Conservation (phyloP, 495 filamentous ascomycete species). For the Penicillium chermesinum region DNA sequence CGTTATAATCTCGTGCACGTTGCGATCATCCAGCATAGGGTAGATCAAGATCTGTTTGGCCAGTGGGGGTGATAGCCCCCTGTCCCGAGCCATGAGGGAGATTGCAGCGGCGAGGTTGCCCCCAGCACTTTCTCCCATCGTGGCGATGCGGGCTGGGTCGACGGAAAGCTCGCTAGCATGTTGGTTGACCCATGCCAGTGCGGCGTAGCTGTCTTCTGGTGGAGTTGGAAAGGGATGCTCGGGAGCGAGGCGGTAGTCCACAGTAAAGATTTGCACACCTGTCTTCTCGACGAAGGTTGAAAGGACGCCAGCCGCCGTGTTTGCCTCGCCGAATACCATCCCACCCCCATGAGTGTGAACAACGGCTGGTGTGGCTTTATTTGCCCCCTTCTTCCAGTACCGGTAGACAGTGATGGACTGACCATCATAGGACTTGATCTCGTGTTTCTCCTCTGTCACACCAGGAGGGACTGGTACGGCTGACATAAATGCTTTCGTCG, state of each 20-base stretch:
- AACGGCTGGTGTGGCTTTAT: constrained; percentile 6
- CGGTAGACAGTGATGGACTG: background rate
- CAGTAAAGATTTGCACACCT: constrained; percentile 20
- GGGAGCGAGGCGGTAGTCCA: constrained; percentile 35
- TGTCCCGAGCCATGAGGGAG: constrained; percentile 42
- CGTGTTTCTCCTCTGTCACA: background rate
- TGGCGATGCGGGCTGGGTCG: constrained; percentile 55
- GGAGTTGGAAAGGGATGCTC: constrained; percentile 30
- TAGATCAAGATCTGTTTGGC: constrained; percentile 46
- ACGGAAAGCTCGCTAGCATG: constrained; percentile 35
- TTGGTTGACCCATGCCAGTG: constrained; percentile 35
- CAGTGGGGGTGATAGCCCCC: constrained; percentile 29
- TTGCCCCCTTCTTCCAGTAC: background rate
- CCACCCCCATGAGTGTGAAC: constrained; percentile 23
- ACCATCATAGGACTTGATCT: background rate
- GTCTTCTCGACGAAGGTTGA: constrained; percentile 7
- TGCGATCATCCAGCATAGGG: constrained; percentile 42
- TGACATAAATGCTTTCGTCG: background rate
- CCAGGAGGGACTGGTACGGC: background rate
- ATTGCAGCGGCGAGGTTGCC: constrained; percentile 44
- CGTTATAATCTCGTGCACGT: too few species aligned
- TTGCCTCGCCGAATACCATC: constrained; percentile 11
- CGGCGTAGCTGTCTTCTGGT: constrained; percentile 35
- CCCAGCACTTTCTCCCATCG: constrained; percentile 59
- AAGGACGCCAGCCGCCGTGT: constrained; percentile 1